Conservation (phyloP, 2,329 filamentous ascomycete genomes). For the Neofusicoccum ribis region DNA sequence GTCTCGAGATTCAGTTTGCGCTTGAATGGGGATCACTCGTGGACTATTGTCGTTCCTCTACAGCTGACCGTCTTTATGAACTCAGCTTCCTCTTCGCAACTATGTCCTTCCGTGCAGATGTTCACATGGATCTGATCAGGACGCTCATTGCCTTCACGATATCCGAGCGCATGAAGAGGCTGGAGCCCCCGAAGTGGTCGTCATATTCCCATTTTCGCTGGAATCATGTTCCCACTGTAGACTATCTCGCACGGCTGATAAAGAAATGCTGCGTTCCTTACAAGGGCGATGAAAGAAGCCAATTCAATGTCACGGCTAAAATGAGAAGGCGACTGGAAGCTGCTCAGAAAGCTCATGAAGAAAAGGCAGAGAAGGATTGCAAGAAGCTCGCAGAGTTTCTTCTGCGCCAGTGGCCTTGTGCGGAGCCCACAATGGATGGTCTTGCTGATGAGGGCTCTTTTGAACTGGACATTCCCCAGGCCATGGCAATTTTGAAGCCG, state of each 20-base stretch:
- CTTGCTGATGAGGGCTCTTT: not conserved
- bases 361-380: conserved; percentile 31
- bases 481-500: conserved; percentile 41
- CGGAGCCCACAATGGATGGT: conserved; percentile 23
- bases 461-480: conserved; percentile 39
- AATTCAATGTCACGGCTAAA: conserved; percentile 21
- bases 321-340: conserved; percentile 23
- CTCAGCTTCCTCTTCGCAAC: conserved; percentile 51
- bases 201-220: conserved; percentile 37
- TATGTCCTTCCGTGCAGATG: conserved; percentile 44
- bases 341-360: conserved; percentile 21
- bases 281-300: conserved; percentile 23
- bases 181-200: conserved; percentile 39
- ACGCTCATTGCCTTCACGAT: conserved; percentile 49
- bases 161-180: conserved; percentile 39
- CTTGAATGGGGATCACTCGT: conserved; percentile 49
- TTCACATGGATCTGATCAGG: conserved; percentile 45
- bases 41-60: conserved; percentile 34
- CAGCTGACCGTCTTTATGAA: conserved; percentile 29
- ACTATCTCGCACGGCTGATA: conserved; percentile 36
- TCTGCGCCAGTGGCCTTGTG: conserved; percentile 39
- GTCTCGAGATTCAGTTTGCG: conserved; percentile 39
- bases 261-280: conserved; percentile 23
- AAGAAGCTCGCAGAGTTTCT: conserved; percentile 44
- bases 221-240: conserved; percentile 34